phyloP scores from a whole-genome alignment of 208 protist genomes.

The Zelonia costaricensis region DNA sequence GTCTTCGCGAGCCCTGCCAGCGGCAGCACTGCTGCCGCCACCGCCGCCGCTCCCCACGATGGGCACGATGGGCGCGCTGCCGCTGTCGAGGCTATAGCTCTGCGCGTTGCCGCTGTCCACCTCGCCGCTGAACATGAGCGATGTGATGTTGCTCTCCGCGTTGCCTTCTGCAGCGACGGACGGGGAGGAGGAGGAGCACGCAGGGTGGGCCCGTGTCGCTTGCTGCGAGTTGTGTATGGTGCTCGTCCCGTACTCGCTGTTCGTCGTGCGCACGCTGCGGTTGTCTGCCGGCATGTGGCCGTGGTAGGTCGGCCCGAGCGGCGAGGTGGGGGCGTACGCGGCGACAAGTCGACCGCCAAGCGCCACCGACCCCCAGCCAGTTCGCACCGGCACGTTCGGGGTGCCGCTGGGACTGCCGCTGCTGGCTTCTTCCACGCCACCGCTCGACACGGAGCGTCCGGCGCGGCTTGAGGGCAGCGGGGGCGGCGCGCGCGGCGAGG shows the following conservation, averaged over 20 bases:
- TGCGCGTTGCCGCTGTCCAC: neutral
- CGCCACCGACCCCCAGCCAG: too few relatives aligned
- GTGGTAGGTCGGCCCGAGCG: neutral
- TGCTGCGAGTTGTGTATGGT: slow-evolving; percentile 15
- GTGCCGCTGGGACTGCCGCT: too few relatives aligned
- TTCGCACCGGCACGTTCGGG: too few relatives aligned
- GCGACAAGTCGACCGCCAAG: neutral
- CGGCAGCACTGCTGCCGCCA: neutral
- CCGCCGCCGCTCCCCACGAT: neutral
- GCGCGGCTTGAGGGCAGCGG: too few relatives aligned
- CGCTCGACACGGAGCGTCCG: too few relatives aligned
- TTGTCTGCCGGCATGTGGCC: neutral
- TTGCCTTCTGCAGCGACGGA: neutral
- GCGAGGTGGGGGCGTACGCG: neutral
- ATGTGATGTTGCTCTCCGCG: neutral
- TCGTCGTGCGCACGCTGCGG: neutral
- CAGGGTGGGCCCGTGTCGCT: slow-evolving; percentile 4
- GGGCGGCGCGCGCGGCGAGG: too few relatives aligned
- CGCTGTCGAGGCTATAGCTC: slow-evolving; percentile 9
- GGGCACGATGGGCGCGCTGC: slow-evolving; percentile 3
- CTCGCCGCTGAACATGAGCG: neutral
- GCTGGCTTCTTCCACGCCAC: too few relatives aligned
- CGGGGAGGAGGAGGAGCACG: slow-evolving; percentile 1
- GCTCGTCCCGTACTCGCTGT: neutral
- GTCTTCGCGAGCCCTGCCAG: neutral